phyloP scores from a whole-genome alignment of 805 yeast genomes.

The Lipomyces starkeyi region DNA sequence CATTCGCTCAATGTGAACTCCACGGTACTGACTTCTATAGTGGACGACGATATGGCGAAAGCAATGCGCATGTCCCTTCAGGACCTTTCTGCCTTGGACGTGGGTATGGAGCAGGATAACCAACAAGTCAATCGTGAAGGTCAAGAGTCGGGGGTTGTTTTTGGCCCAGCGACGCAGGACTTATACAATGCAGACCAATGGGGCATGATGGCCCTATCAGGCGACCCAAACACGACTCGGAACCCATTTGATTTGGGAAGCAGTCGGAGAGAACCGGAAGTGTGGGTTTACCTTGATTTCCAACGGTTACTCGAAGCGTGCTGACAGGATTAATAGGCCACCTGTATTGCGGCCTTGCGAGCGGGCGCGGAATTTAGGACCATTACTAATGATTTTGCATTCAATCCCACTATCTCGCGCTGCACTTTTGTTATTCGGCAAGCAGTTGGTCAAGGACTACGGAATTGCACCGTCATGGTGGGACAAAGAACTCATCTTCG shows the following conservation, averaged over 20 bases:
- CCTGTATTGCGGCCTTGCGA: constrained; percentile 24
- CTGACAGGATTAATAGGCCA: constrained; percentile 8
- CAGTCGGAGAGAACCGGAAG: constrained; percentile 12
- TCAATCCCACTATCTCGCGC: constrained; percentile 44
- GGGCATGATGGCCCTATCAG: constrained; percentile 36
- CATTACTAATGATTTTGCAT: constrained; percentile 43
- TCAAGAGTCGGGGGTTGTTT: constrained; percentile 39
- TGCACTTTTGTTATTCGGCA: constrained; percentile 40
- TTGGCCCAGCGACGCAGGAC: constrained; percentile 40
- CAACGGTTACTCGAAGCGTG: not conserved
- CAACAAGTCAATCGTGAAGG: constrained; percentile 9
- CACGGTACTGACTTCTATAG: not conserved
- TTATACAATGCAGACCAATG: constrained; percentile 39
- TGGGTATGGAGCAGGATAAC: constrained; percentile 8
- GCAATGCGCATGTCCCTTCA: constrained; percentile 37
- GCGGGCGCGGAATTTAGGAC: constrained; percentile 36
- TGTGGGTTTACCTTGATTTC: constrained; percentile 1
- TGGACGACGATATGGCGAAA: constrained; percentile 30
- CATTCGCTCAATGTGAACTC: not conserved
- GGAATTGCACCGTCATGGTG: constrained; percentile 44
- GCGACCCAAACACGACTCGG: not conserved
- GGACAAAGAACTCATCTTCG: constrained; percentile 36
- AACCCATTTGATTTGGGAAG: not conserved
- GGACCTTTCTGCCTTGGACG: constrained; percentile 17
- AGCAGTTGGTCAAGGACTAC: constrained; percentile 39